Evolutionary conservation across 148 eudicot genomes (phyloP), one percentile per base, ranked within the genome.

Genomic region (Rhododendron mucronatum): DNA sequence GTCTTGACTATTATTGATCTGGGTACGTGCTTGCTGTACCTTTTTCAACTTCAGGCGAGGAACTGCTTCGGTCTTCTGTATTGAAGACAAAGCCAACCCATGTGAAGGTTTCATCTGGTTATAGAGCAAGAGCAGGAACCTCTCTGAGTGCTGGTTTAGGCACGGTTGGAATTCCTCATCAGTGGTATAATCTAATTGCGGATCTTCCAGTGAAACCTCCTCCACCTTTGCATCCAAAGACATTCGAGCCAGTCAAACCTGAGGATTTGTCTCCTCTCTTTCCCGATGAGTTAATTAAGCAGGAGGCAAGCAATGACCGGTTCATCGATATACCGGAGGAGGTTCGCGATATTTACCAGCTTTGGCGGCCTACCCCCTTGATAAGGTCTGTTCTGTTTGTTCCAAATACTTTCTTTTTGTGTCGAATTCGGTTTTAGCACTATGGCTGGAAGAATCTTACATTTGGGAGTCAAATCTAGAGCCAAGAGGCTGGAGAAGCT

Each of bases 361-460:
- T 96, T 33, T 96, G 99, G 99, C 93, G 99, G 53, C 99, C 99
- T 41, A 96, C 99, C 73, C 99, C 99, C 85, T 83, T 96, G 77
- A 96, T 96, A 91, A 93, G 99, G 99, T 96, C 88, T 80, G 47
- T 71, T 86, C 14, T 85, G 55, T 47, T 86, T 23, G 23, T 13
- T 45, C 37, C 18, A 41, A 53, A n/a, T 51, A 65, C 13, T 1
- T 74, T 26, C 8, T n/a, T 55, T 33, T 69, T n/a, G 74, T 16
- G 30, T 33, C 55, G 14, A 41, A 28, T 63, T 53, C 3, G 71
- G 67, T 23, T 37, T 8, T 82, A 20, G n/a, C 51, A 35, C 80
- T 13, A 18, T 82, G 61, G 80, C 83, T 18, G 23, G n/a, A 20
- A 79, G 41, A 30, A 55, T 74, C 84, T 86, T 78, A 84, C 59